Evolutionary conservation across 805 yeast species (phyloP).

Genomic region (Sungouiella thailandica): DNA sequence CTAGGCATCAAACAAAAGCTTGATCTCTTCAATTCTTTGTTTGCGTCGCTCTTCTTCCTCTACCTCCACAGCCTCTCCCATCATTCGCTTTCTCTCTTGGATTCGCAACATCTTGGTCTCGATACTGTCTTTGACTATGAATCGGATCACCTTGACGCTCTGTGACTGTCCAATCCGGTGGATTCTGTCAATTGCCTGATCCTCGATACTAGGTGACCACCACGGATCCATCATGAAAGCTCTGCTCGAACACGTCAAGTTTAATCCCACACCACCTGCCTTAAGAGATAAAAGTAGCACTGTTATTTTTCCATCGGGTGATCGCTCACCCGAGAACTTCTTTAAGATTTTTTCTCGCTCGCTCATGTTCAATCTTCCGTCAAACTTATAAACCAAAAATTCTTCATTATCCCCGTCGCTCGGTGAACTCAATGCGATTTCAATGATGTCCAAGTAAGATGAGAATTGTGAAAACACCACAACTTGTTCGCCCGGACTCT

Average conservation of each 20-base stretch:
- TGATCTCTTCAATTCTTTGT: constrained; percentile 67
- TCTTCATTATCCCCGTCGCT: constrained; percentile 32
- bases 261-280: constrained; percentile 94
- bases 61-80: constrained; percentile 75
- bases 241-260: constrained; percentile 75
- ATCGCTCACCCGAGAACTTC: constrained; percentile 41
- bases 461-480: constrained; percentile 93
- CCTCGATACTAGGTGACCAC: constrained; percentile 93
- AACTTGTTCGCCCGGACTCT: constrained; percentile 62
- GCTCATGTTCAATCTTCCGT: constrained; percentile 68
- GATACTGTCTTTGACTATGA: constrained; percentile 75
- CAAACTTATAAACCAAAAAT: constrained; percentile 64
- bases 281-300: constrained; percentile 71
- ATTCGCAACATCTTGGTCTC: constrained; percentile 86
- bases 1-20: constrained; percentile 55
- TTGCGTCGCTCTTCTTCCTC: constrained; percentile 71
- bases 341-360: constrained; percentile 60
- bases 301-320: constrained; percentile 28
- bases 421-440: constrained; percentile 45
- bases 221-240: constrained; percentile 95
- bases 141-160: constrained; percentile 69
- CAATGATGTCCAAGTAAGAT: constrained; percentile 70
- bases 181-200: constrained; percentile 86
- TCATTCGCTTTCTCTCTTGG: constrained; percentile 76
- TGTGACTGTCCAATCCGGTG: constrained; percentile 85